Conservation (phyloP, 2,329 filamentous ascomycete species). For the Alternaria sp. region DNA sequence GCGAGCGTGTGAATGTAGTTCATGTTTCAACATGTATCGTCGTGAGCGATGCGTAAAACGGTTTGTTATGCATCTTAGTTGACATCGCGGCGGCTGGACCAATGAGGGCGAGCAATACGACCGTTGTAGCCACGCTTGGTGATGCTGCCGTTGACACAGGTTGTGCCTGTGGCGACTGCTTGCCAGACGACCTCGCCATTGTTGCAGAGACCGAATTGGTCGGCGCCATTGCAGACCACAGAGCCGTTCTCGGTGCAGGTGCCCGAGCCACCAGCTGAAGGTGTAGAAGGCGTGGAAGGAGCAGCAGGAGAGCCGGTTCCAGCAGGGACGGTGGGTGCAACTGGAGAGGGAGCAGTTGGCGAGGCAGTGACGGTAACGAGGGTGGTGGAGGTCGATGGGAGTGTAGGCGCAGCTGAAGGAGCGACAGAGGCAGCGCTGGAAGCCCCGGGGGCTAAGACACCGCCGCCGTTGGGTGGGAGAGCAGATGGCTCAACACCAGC, state of each 20-base stretch:
- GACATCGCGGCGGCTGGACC: slow-evolving; percentile 15
- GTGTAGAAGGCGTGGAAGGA: slow-evolving; percentile 22
- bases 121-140: slow-evolving; percentile 44
- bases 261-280: slow-evolving; percentile 24
- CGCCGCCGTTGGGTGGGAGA: slow-evolving; percentile 35
- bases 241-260: slow-evolving; percentile 49
- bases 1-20: slow-evolving; percentile 21
- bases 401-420: slow-evolving; percentile 20
- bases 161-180: slow-evolving; percentile 56
- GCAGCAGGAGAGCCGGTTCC: slow-evolving; percentile 23
- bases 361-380: slow-evolving; percentile 41
- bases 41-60: not conserved
- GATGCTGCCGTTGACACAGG: slow-evolving; percentile 55
- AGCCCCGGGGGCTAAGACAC: slow-evolving; percentile 45
- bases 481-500: slow-evolving; percentile 18
- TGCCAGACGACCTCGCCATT: slow-evolving; percentile 54
- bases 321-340: slow-evolving; percentile 24
- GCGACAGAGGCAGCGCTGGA: slow-evolving; percentile 22
- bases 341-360: slow-evolving; percentile 26
- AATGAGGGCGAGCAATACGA: slow-evolving; percentile 40
- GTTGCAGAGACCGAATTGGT: slow-evolving; percentile 56
- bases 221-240: slow-evolving; percentile 53
- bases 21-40: not conserved
- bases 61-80: slow-evolving; percentile 14
- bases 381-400: slow-evolving; percentile 40